Base-by-base conservation (phyloP, 2,329 filamentous ascomycete genomes). In the Teratosphaeriaceae sp. region DNA sequence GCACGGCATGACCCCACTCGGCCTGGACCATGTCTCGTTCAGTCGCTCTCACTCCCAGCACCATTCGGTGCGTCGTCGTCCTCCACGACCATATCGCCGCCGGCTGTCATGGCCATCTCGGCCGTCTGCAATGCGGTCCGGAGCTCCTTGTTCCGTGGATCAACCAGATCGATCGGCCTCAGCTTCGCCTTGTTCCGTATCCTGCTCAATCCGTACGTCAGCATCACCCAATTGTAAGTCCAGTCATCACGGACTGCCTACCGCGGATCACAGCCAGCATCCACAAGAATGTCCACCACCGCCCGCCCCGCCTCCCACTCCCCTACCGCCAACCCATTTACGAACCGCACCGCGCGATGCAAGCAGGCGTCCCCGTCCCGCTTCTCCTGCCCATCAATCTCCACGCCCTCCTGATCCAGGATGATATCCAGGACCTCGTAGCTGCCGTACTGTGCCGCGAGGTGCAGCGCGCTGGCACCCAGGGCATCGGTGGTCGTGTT, bases 401-500 rank as follows among this genome's bases (percentile, higher is more conserved):
- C 87, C 64, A 94, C 82, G 54, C 83, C 80, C 53, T 84, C 80
- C 65, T 90, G 85, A 71, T 92, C 85, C 52, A 92, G 82, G 44
- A 94, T 80, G 57, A 79, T 67, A 68, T 94, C 86, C 60, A 94
- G 82, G 48, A 88, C 73, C 58, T 92, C 85, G 70, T 88, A 95
- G 68, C 88, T 87, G 56, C 92, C 92, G 52, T 81, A 82, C 22
- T 79, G 75, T 23, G 90, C 90, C 38, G 89, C 92, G 55, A 96
- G 80, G 67, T 97, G 92, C 63, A 96, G 81, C 23, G 89, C 80
- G 61, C 90, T 80, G 67, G 90, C 89, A 40, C 92, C 92, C 68
- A 96, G 75, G 9, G 88, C 80, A 57, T 92, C 88, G 35, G 79
- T 85, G 39, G 89, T 86, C 37, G 79, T 76, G 72, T 98, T 98